Percentiles rank a stretch among this genome's conserved stretches.
phyloP scores from a whole-genome alignment of 129 eudicot species.

The Apium graveolens region DNA sequence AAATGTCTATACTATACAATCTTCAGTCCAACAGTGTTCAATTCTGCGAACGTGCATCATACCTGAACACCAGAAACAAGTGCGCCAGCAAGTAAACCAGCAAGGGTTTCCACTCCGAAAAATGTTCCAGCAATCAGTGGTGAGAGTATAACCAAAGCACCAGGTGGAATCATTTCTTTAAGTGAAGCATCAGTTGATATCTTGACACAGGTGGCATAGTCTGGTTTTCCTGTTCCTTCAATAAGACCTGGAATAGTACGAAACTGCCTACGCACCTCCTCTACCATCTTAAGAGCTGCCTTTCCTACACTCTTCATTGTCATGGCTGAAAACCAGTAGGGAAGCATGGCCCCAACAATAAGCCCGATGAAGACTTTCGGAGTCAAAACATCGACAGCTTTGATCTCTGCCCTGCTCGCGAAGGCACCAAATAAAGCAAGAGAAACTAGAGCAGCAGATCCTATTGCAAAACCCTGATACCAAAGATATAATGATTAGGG shows the following conservation, averaged over 20 bases:
- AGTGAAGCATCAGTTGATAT: slow-evolving; percentile 55
- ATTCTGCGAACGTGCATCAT: background rate
- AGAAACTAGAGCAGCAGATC: slow-evolving; percentile 46
- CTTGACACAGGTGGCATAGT: slow-evolving; percentile 42
- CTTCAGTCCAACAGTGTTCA: background rate
- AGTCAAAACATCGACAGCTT: slow-evolving; percentile 30
- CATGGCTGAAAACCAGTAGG: slow-evolving; percentile 52
- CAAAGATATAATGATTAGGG: background rate
- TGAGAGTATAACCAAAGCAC: slow-evolving; percentile 41
- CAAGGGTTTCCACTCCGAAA: slow-evolving; percentile 50
- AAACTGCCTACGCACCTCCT: slow-evolving; percentile 46
- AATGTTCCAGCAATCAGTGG: slow-evolving; percentile 46
- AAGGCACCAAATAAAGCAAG: slow-evolving; percentile 47
- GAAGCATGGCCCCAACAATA: slow-evolving; percentile 45
- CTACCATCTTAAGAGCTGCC: slow-evolving; percentile 47
- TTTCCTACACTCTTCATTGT: slow-evolving; percentile 52
- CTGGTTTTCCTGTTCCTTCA: slow-evolving; percentile 40
- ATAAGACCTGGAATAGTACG: slow-evolving; percentile 42
- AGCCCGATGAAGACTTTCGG: slow-evolving; percentile 42
- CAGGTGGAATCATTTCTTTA: slow-evolving; percentile 48
- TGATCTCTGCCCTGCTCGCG: slow-evolving; percentile 39
- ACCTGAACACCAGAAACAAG: slow-evolving; percentile 59
- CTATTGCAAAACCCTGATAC: slow-evolving; percentile 43
- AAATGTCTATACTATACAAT: background rate
- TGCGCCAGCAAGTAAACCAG: slow-evolving; percentile 46